Percentiles rank a stretch among this genome's conserved stretches.
Evolutionary conservation across 371 early-diverging fungal genomes (phyloP).

Genomic region (Dinochytrium kinnereticum): DNA sequence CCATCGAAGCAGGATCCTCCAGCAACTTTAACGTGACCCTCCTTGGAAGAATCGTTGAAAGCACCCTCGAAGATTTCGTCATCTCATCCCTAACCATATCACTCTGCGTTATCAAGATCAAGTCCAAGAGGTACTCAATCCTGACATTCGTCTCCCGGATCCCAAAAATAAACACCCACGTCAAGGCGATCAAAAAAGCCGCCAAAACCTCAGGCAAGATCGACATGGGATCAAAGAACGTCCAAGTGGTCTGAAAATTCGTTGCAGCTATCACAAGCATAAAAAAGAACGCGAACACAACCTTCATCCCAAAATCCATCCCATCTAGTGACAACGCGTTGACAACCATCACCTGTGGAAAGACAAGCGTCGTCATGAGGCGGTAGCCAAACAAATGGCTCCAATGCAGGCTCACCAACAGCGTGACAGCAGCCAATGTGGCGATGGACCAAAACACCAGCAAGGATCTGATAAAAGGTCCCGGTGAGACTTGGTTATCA

Average conservation of each 20-base stretch:
- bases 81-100: slow-evolving; percentile 47
- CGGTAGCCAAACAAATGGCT: slow-evolving; percentile 14
- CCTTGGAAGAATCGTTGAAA: slow-evolving; percentile 47
- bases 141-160: slow-evolving; percentile 27
- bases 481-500: neutral
- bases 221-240: neutral
- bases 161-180: slow-evolving; percentile 19
- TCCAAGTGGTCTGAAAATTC: neutral
- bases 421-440: slow-evolving; percentile 13
- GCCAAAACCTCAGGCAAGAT: slow-evolving; percentile 2
- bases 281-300: neutral
- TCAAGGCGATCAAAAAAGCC: slow-evolving; percentile 13
- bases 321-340: slow-evolving; percentile 15
- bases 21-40: slow-evolving; percentile 43
- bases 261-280: neutral
- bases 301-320: neutral
- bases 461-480: neutral
- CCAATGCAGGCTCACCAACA: slow-evolving; percentile 3
- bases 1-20: slow-evolving; percentile 42
- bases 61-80: slow-evolving; percentile 39
- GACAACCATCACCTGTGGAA: slow-evolving; percentile 23
- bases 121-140: slow-evolving; percentile 36
- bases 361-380: slow-evolving; percentile 12
- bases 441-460: slow-evolving; percentile 27
- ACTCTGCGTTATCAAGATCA: slow-evolving; percentile 44